These are phyloP conservation scores for Hymenoscyphus albidus DNA, from an alignment of 2,329 filamentous ascomycete species.

Conservation along the genomic window DNA sequence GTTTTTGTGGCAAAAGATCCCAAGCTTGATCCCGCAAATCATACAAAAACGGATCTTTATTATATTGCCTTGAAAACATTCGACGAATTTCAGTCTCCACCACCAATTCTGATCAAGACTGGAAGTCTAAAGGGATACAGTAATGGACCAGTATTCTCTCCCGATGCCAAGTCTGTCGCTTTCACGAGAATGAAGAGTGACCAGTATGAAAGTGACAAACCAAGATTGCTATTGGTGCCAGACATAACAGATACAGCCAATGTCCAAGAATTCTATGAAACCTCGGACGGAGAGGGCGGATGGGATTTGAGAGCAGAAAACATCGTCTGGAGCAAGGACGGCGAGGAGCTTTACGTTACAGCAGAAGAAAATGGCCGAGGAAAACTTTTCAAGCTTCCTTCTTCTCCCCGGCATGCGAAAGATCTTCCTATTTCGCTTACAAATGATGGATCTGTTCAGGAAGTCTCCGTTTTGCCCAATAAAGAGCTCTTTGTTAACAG, in stretches of 20 bases:
- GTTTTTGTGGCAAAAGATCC: conserved; percentile 62
- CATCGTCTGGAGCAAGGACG: conserved; percentile 55
- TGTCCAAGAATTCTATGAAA: conserved; percentile 59
- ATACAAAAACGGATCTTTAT: conserved; percentile 82
- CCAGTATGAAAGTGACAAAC: conserved; percentile 79
- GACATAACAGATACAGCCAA: conserved; percentile 55
- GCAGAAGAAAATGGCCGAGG: conserved; percentile 66
- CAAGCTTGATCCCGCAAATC: conserved; percentile 63
- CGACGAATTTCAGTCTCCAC: conserved; percentile 46
- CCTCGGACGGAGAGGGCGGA: conserved; percentile 57
- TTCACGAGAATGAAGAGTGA: conserved; percentile 75
- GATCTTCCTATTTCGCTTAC: conserved; percentile 49
- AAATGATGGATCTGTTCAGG: conserved; percentile 50
- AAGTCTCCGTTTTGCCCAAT: conserved; percentile 49
- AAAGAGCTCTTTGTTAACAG: conserved; percentile 59
- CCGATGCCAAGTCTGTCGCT: conserved; percentile 64
- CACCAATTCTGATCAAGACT: conserved; percentile 52
- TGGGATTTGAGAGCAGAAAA: conserved; percentile 58
- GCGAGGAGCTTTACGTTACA: conserved; percentile 64
- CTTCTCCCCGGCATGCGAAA: conserved; percentile 47
- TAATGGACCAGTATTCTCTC: conserved; percentile 67
- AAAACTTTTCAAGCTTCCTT: conserved; percentile 59
- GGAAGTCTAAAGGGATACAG: conserved; percentile 61
- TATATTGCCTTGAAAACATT: conserved; percentile 63
- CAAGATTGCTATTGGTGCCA: conserved; percentile 61